A percentile compares a stretch with the other conserved stretches of the same genome.
These are phyloP conservation scores for Fusarium keratoplasticum DNA, from an alignment of 2,329 filamentous ascomycete species.

Conservation along the genomic window DNA sequence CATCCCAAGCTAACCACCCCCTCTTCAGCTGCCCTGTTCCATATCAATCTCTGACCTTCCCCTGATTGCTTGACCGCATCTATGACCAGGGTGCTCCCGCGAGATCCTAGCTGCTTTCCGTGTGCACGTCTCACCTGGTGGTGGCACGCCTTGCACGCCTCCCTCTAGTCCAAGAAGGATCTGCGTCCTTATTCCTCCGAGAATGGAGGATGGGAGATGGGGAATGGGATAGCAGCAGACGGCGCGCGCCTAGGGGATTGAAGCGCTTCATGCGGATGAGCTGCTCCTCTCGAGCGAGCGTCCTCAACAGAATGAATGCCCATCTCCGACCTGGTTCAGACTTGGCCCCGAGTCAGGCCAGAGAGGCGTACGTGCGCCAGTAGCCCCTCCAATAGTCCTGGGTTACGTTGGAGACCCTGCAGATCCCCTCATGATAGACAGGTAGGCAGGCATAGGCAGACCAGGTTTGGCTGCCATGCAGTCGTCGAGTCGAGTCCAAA, in stretches of 20 bases:
- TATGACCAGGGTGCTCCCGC: slow-evolving; percentile 29
- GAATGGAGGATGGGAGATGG: slow-evolving; percentile 30
- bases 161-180: slow-evolving; percentile 35
- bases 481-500: slow-evolving; percentile 6
- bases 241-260: background rate
- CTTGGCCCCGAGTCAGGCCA: slow-evolving; percentile 21
- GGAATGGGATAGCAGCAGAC: background rate
- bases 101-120: slow-evolving; percentile 41
- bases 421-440: slow-evolving; percentile 8
- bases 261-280: slow-evolving; percentile 25
- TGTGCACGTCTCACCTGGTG: slow-evolving; percentile 44
- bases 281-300: background rate
- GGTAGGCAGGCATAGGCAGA: background rate
- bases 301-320: slow-evolving; percentile 28
- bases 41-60: slow-evolving; percentile 30
- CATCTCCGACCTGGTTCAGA: background rate
- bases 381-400: slow-evolving; percentile 20
- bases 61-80: slow-evolving; percentile 42
- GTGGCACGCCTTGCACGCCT: slow-evolving; percentile 20
- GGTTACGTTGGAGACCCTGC: slow-evolving; percentile 20
- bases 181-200: slow-evolving; percentile 32
- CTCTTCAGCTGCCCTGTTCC: slow-evolving; percentile 22
- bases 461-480: slow-evolving; percentile 9
- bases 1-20: background rate
- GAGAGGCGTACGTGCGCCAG: slow-evolving; percentile 18